phyloP scores from a whole-genome alignment of 2,329 filamentous ascomycete genomes.

The Diplodia seriata region DNA sequence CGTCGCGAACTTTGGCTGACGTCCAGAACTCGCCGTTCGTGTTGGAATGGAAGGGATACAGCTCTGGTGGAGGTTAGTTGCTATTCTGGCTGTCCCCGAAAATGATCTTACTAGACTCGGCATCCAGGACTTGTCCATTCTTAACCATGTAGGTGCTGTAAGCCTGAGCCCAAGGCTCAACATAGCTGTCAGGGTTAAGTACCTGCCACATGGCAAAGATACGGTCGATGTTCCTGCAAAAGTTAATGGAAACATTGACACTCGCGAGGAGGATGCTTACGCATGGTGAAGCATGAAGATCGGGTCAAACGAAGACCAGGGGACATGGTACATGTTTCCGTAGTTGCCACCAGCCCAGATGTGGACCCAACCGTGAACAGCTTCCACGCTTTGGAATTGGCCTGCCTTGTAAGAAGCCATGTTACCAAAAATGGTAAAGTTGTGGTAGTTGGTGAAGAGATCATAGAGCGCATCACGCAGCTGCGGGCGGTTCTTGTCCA shows the following conservation, averaged over 20 bases:
- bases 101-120: slow-evolving; percentile 54
- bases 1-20: slow-evolving; percentile 66
- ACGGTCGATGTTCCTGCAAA: slow-evolving; percentile 70
- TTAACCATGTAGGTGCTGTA: slow-evolving; percentile 67
- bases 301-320: slow-evolving; percentile 81
- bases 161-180: slow-evolving; percentile 62
- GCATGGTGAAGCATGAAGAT: slow-evolving; percentile 78
- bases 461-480: slow-evolving; percentile 35
- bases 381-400: slow-evolving; percentile 65
- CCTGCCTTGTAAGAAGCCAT: slow-evolving; percentile 57
- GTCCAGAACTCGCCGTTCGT: slow-evolving; percentile 70
- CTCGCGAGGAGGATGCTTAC: slow-evolving; percentile 39
- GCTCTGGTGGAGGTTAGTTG: slow-evolving; percentile 42
- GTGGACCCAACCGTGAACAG: slow-evolving; percentile 57
- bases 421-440: slow-evolving; percentile 74
- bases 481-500: slow-evolving; percentile 37
- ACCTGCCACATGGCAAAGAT: slow-evolving; percentile 79
- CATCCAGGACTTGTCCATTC: slow-evolving; percentile 61
- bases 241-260: background rate
- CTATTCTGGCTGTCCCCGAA: background rate
- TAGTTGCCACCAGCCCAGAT: slow-evolving; percentile 62
- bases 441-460: slow-evolving; percentile 71
- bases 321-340: slow-evolving; percentile 65
- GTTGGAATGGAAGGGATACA: slow-evolving; percentile 72
- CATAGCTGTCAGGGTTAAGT: slow-evolving; percentile 72